Evolutionary conservation across 495 filamentous ascomycete genomes (phyloP), one percentile per base, ranked within the genome.

Genomic region (Copromyces sp.): DNA sequence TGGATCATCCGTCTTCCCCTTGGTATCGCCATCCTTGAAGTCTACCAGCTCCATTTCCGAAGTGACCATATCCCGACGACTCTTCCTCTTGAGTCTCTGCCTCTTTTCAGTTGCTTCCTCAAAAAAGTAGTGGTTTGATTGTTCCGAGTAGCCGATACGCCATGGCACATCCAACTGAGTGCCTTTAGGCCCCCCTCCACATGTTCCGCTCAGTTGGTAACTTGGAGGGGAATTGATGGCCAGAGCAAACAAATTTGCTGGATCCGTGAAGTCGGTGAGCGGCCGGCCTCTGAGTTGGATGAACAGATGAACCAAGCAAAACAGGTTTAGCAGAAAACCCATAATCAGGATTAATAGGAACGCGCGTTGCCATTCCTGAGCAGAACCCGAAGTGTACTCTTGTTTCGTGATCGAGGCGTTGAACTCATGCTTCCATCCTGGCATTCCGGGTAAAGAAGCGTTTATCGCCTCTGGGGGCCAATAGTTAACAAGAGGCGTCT

Each of bases 261-360:
- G 91, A 73, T 94, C 91, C 16, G 90, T 92, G 80, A 90, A 93
- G 78, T 94, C 92, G 12, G 89, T 73, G 20, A 75, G 53, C 4
- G 69, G 65, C 29, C 72, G 47, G 2, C 74, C 68, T n/a, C 37
- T 24, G 2, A 70, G 45, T 9, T 69, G 39, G n/a, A 47, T 16
- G 42, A 37, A 65, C 92, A 75, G 68, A 14, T 72, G 69, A 11
- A 45, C 45, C 44, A 75, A 68, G 38, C 73, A 75, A 20, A 73
- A n/a, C 39, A 69, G 11, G 47, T 75, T 77, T 1, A 75, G 42
- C 6, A 72, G 4, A 20, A 75, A 75, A 16, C 73, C 71, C 16
- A 72, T 8, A 6, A 71, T 44, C 24, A 77, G 70, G n/a, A 75
- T 70, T 8, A 32, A 17, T 16, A 73, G 70, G 35, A 77, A 94